Conservation (phyloP, 441 rosid genomes). For the Syzygium syzygioides region DNA sequence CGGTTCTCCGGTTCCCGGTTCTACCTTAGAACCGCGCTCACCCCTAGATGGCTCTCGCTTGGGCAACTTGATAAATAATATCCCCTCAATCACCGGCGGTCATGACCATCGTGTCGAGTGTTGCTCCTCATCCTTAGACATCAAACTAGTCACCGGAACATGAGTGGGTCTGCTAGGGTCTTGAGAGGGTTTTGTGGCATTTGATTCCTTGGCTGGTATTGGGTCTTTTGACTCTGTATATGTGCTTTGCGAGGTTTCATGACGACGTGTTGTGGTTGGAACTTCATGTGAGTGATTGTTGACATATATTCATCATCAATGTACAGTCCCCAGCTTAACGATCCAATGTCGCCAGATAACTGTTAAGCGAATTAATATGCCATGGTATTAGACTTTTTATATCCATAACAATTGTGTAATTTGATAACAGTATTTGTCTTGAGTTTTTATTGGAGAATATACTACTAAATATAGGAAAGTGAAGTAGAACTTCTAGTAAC, state of each 20-base stretch:
- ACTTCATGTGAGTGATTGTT: neutral
- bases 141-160: neutral
- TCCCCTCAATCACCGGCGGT: neutral
- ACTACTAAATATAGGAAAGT: neutral
- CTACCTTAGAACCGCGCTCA: too few relatives aligned
- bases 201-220: neutral
- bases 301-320: neutral
- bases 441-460: neutral
- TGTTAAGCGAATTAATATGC: neutral
- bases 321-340: accelerated
- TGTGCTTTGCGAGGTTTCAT: neutral
- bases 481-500: too few relatives aligned
- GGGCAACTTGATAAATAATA: neutral
- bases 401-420: neutral
- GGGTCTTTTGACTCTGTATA: accelerated
- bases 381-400: neutral
- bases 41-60: neutral
- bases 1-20: too few relatives aligned
- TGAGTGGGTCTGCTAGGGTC: neutral
- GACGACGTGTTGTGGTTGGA: accelerated
- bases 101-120: neutral
- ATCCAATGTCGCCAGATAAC: neutral
- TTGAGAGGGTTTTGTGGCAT: neutral
- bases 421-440: neutral
- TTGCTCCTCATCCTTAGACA: neutral